Conservation (phyloP, 306 rosid species). For the Alnus glutinosa region DNA sequence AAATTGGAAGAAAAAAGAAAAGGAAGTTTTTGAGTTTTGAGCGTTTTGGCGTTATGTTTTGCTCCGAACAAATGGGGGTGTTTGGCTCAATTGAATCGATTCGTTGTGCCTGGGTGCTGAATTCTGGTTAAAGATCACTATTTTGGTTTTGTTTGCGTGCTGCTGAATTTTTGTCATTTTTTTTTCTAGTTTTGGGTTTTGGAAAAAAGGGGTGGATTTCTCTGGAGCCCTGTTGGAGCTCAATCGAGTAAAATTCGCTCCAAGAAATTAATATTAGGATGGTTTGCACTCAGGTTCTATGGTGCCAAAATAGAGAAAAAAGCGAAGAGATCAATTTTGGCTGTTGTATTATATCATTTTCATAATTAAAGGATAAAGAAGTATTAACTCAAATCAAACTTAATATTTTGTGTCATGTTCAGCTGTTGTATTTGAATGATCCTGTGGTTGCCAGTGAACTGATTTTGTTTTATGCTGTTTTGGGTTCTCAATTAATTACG, state of each 20-base stretch:
- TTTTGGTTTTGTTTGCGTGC: neutral
- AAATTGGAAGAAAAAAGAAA: neutral
- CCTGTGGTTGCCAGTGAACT: neutral
- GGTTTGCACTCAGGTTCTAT: neutral
- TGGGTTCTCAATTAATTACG: neutral
- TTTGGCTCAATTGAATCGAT: neutral
- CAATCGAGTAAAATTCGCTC: too few species aligned
- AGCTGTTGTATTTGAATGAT: neutral
- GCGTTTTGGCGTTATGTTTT: neutral
- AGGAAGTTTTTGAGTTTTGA: neutral
- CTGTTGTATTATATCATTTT: neutral
- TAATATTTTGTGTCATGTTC: neutral
- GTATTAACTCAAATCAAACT: neutral
- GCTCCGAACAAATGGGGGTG: neutral
- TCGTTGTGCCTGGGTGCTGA: neutral
- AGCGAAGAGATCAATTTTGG: neutral
- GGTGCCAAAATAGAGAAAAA: neutral
- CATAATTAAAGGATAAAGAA: neutral
- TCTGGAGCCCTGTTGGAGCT: too few species aligned
- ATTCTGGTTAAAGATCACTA: neutral
- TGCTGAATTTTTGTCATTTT: too few species aligned
- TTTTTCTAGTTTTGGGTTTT: too few species aligned
- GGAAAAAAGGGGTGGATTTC: too few species aligned
- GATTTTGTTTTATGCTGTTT: neutral
- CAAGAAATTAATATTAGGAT: too few species aligned